Percentiles rank a stretch among this genome's conserved stretches.
These are phyloP conservation scores for Candida buenavistaensis DNA, from an alignment of 1,139 yeast species.

Conservation along the genomic window DNA sequence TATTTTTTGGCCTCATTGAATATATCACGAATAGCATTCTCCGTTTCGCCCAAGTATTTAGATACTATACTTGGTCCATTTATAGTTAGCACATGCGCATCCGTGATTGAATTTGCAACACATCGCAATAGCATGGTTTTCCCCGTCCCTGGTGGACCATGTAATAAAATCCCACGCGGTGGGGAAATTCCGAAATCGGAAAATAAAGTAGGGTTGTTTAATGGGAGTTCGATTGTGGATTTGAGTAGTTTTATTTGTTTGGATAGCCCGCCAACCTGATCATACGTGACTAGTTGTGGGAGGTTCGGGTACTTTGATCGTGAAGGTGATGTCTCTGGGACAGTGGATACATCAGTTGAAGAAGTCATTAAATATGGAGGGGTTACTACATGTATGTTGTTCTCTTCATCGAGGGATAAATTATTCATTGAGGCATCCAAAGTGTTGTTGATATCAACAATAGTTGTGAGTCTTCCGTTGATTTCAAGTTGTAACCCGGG, in stretches of 20 bases:
- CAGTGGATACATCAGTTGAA: constrained; percentile 27
- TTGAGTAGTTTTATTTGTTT: constrained; percentile 62
- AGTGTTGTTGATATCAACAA: constrained; percentile 25
- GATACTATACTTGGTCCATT: constrained; percentile 93
- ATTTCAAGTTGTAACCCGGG: constrained; percentile 47
- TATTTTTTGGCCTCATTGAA: constrained; percentile 81
- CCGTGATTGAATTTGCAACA: constrained; percentile 60
- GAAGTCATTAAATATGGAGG: constrained; percentile 48
- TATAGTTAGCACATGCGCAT: constrained; percentile 81
- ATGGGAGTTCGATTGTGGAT: constrained; percentile 76
- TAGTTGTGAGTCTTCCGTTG: constrained; percentile 12
- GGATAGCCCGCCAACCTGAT: constrained; percentile 74
- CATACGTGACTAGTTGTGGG: constrained; percentile 44
- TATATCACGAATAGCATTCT: constrained; percentile 73
- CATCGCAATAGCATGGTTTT: constrained; percentile 86
- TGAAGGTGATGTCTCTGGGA: constrained; percentile 19
- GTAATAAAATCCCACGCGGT: constrained; percentile 84
- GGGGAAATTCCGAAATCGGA: constrained; percentile 85
- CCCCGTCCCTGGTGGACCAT: constrained; percentile 99
- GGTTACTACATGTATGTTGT: constrained; percentile 26
- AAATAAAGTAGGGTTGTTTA: constrained; percentile 74
- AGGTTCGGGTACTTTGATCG: constrained; percentile 36
- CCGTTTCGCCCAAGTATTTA: constrained; percentile 92
- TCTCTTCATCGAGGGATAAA: constrained; percentile 21
- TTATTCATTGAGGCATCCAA: constrained; percentile 26